These are phyloP conservation scores for Trametes sanguinea DNA, from an alignment of 768 basidiomycete genomes.

Conservation along the genomic window DNA sequence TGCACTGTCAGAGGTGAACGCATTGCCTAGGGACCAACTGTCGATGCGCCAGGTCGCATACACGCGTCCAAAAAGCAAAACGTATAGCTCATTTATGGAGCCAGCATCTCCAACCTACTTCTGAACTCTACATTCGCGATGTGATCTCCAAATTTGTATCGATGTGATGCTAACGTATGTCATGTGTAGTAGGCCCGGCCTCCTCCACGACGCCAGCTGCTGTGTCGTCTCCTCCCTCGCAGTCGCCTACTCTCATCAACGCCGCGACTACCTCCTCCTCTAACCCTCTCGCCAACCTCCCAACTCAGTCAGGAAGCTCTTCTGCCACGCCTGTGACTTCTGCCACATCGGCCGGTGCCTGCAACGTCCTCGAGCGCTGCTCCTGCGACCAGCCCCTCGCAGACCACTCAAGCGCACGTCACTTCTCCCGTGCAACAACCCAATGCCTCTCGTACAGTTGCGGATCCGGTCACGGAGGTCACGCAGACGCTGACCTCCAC, in stretches of 20 bases:
- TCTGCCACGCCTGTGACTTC: not conserved
- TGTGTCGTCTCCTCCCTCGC: too few species aligned
- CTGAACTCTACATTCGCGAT: too few species aligned
- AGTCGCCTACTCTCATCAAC: not conserved
- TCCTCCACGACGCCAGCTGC: too few species aligned
- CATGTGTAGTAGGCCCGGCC: too few species aligned
- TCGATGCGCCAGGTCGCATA: too few species aligned
- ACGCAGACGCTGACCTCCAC: constrained; percentile 10
- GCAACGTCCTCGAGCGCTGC: not conserved
- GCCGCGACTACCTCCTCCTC: not conserved
- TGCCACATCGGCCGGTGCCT: not conserved
- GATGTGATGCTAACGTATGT: too few species aligned
- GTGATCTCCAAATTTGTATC: too few species aligned
- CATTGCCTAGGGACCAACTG: too few species aligned
- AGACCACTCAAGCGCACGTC: not conserved
- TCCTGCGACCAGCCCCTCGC: not conserved
- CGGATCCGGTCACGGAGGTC: constrained; percentile 2
- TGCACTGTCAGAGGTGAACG: too few species aligned
- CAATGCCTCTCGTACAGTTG: not conserved
- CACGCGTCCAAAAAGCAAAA: too few species aligned
- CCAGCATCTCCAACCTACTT: too few species aligned
- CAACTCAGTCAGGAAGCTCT: not conserved
- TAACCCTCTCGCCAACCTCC: not conserved
- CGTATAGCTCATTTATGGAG: too few species aligned
- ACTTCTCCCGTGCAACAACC: not conserved